Evolutionary conservation across 352 stramenopile genomes (phyloP).

Genomic region (Phytophthora sojae): DNA sequence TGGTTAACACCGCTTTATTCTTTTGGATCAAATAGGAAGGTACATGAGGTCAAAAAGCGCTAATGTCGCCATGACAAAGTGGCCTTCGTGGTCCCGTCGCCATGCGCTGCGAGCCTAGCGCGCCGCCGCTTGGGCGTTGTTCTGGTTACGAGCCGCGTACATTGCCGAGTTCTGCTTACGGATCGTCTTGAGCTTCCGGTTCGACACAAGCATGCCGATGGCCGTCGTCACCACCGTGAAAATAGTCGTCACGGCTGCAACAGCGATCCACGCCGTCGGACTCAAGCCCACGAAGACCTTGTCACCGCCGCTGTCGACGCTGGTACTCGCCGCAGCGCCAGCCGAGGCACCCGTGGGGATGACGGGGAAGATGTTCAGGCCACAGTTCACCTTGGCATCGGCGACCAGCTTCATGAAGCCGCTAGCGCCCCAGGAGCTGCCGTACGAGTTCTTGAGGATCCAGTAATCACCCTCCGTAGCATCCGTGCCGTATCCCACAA

Average conservation of each 20-base stretch:
- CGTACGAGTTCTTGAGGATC: constrained; percentile 89
- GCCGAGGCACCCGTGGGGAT: constrained; percentile 66
- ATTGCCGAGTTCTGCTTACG: constrained; percentile 59
- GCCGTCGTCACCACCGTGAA: constrained; percentile 61
- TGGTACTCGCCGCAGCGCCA: constrained; percentile 42
- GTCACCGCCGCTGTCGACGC: constrained; percentile 70
- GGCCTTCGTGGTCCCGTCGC: background rate
- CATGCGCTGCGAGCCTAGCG: constrained; percentile 13
- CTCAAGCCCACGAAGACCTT: constrained; percentile 69
- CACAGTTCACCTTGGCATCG: constrained; percentile 80
- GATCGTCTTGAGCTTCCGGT: constrained; percentile 51
- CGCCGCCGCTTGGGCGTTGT: constrained; percentile 13
- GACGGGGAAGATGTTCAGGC: constrained; percentile 82
- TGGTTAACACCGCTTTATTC: constrained; percentile 24
- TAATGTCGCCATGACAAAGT: constrained; percentile 3
- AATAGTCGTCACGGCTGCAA: constrained; percentile 58
- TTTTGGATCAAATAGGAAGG: constrained; percentile 19
- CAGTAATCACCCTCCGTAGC: constrained; percentile 69
- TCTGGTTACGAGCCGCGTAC: constrained; percentile 39
- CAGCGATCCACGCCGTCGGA: constrained; percentile 60
- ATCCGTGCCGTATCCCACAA: constrained; percentile 81
- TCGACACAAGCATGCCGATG: constrained; percentile 57
- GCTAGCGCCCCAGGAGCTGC: constrained; percentile 65
- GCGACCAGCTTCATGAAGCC: constrained; percentile 75
- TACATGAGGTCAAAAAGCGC: constrained; percentile 26